Base-by-base conservation (phyloP, 1,139 yeast genomes). In the Blastobotrys petasosporus region DNA sequence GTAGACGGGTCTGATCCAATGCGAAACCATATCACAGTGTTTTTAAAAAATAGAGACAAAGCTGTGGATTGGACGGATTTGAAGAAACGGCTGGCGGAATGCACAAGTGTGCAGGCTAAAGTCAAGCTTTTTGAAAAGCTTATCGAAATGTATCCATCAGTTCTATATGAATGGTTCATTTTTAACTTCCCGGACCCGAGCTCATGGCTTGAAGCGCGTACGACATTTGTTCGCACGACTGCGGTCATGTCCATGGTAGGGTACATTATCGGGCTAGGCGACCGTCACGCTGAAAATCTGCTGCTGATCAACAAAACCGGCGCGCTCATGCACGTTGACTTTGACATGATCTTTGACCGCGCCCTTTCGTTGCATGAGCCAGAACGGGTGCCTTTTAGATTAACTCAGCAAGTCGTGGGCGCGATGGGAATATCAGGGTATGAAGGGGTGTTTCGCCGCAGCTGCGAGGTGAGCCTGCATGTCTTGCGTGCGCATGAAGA, bases 171-270 rank as follows among this genome's bases (percentile, higher is more conserved):
- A 45, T 92, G 97, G 97, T 88, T 85, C 57, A 72, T 87, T 36
- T 92, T 85, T 52, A 83, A 78, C 46, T 90, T 88, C 58, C 87
- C 97, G 0, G 95, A 90, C 54, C 97, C 98, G 0, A 76, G 82
- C 10, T 71, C 79, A 1, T 94, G 98, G 98, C 82, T 87, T 52
- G 74, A 75, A 43, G 86, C 94, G 1, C 70, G 97, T 48, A 81
- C 81, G 41, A 70, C 74, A 25, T 94, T 78, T 61, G 80, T 86
- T 0, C 71, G 95, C 45, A 81, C 96, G 0, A 70, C 86, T 25
- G 97, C 97, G 0, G 98, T 90, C 0, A 94, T 94, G 98, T 90
- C 97, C 0, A 88, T 94, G 71, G 95, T 92, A 6, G 98, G 99
- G 0, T 87, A 85, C 61, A 80, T 92, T 47, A 54, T 71, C 7